Conservation (phyloP, 306 rosid species). For the Vachellia pachyceras region DNA sequence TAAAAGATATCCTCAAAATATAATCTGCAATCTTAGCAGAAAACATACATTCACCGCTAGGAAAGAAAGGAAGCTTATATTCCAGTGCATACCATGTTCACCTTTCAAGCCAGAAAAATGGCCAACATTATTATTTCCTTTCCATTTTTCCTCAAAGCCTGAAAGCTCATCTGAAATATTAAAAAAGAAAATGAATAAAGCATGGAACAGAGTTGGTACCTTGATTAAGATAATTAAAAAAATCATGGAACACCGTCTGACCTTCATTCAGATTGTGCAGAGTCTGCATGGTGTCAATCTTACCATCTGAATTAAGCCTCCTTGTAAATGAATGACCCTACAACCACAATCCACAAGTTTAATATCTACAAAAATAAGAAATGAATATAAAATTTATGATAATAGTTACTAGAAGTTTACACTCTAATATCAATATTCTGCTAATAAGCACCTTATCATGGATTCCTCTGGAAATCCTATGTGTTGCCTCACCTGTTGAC, state of each 20-base stretch:
- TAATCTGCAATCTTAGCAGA: no score
- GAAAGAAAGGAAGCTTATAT: conserved; percentile 35
- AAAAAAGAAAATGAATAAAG: not conserved
- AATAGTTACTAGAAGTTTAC: not conserved
- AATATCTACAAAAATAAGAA: not conserved
- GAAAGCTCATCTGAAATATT: conserved; percentile 66
- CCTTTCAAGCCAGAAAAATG: conserved; percentile 41
- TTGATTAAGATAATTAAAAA: conserved; percentile 58
- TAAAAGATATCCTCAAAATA: not conserved
- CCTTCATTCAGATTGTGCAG: conserved; percentile 88
- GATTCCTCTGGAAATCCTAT: conserved; percentile 83
- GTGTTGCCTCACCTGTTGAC: conserved; percentile 76
- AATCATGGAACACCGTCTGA: conserved; percentile 24
- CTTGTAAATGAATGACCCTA: conserved; percentile 87
- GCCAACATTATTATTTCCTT: conserved; percentile 52
- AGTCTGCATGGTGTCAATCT: conserved; percentile 68
- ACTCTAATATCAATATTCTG: not conserved
- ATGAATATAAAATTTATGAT: not conserved
- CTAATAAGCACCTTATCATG: conserved; percentile 74
- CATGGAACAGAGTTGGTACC: conserved; percentile 46
- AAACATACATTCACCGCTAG: not conserved
- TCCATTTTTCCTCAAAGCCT: conserved; percentile 82
- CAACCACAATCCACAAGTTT: conserved; percentile 20
- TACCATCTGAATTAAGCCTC: conserved; percentile 77
- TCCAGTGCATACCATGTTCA: conserved; percentile 43